Percentiles rank a stretch among this genome's conserved stretches.
phyloP scores from a whole-genome alignment of 345 rosid genomes.

The Eutrema yunnanense region DNA sequence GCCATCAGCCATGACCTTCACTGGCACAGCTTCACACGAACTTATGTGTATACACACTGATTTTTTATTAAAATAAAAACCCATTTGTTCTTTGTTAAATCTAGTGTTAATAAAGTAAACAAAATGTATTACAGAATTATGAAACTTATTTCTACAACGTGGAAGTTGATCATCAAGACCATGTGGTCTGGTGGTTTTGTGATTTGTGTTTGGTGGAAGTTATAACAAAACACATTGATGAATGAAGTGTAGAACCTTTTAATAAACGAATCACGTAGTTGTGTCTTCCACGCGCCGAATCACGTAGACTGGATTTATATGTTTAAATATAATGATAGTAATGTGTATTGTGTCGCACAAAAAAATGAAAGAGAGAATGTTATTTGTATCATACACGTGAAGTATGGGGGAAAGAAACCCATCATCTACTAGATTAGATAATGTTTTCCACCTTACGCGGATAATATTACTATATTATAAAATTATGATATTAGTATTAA shows the following conservation, averaged over 20 bases:
- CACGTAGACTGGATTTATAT: not conserved
- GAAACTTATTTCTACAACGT: not conserved
- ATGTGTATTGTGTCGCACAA: not conserved
- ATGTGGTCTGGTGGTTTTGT: conserved; percentile 14
- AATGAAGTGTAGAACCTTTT: not conserved
- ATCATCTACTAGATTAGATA: not conserved
- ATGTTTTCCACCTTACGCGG: not conserved
- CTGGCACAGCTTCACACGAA: not conserved
- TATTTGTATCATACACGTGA: not conserved
- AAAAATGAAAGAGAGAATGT: no score
- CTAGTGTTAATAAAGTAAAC: not conserved
- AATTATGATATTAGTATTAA: no score
- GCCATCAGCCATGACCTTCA: not conserved
- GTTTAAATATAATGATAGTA: not conserved
- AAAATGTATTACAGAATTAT: not conserved
- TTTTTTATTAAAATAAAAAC: not conserved
- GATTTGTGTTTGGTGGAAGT: conserved; percentile 1
- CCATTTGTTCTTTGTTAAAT: not conserved
- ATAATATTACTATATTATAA: not conserved
- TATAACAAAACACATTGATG: not conserved
- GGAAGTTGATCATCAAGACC: not conserved
- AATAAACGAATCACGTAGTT: conserved; percentile 11
- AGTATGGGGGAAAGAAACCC: not conserved
- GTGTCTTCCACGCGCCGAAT: conserved; percentile 8
- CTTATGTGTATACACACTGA: not conserved